Evolutionary conservation across 73 alveolate genomes (phyloP).

Genomic region (Strombidium stylifer): DNA sequence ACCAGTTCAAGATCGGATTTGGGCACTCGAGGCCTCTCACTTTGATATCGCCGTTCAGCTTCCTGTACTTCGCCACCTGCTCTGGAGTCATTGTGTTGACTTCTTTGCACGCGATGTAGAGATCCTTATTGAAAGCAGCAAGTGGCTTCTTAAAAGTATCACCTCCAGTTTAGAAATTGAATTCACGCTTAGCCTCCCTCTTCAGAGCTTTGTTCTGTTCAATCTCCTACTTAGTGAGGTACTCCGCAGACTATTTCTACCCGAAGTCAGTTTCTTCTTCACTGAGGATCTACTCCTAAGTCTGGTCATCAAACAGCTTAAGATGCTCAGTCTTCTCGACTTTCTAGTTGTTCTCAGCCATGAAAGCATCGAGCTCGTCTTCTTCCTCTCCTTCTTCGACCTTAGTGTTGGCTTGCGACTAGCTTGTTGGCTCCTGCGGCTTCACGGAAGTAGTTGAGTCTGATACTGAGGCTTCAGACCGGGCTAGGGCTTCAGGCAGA

Average conservation of each 20-base stretch:
- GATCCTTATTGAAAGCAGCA: constrained; percentile 81
- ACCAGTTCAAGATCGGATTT: constrained; percentile 92
- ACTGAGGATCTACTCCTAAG: constrained; percentile 6
- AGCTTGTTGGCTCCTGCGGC: no score
- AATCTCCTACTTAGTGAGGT: constrained; percentile 42
- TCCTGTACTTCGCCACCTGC: constrained; percentile 85
- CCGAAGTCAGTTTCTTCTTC: constrained; percentile 30
- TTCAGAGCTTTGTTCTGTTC: constrained; percentile 33
- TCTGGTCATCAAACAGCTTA: constrained; percentile 5
- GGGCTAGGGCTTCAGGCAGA: no score
- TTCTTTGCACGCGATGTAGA: constrained; percentile 95
- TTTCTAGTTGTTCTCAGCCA: constrained; percentile 2
- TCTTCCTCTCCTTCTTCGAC: constrained; percentile 11
- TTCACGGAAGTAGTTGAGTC: no score
- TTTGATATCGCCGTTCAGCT: constrained; percentile 86
- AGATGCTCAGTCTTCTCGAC: neutral
- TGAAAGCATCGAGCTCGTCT: constrained; percentile 26
- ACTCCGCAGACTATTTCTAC: no score
- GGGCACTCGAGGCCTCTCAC: constrained; percentile 96
- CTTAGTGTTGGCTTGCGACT: constrained; percentile 7
- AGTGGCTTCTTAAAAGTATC: constrained; percentile 68
- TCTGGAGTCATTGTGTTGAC: constrained; percentile 81
- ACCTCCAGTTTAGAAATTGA: constrained; percentile 23
- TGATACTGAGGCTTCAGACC: no score
- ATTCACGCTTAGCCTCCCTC: constrained; percentile 21